These are phyloP conservation scores for Martiniozyma abietophila DNA, from an alignment of 805 yeast genomes.

Conservation along the genomic window DNA sequence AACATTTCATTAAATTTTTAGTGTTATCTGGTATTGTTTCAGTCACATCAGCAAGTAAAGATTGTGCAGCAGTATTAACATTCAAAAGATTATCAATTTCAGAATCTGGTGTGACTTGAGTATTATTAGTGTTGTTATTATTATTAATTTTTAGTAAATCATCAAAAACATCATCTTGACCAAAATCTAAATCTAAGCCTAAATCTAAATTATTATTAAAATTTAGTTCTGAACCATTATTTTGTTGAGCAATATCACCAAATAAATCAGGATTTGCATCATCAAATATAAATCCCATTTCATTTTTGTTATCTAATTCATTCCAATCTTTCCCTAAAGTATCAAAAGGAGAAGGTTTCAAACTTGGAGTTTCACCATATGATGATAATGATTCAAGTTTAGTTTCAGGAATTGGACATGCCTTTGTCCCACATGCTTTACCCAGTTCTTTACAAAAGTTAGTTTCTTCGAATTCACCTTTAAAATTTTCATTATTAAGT, in stretches of 20 bases:
- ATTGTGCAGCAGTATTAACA: too few species aligned
- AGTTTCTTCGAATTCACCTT: constrained; percentile 52
- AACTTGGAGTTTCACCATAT: background rate
- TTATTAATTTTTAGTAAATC: constrained; percentile 4
- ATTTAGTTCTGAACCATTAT: constrained; percentile 5
- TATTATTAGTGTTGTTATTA: constrained; percentile 8
- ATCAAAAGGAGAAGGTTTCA: constrained; percentile 6
- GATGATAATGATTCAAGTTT: constrained; percentile 1
- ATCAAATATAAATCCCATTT: constrained; percentile 11
- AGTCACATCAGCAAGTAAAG: too few species aligned
- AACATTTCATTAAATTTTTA: constrained; percentile 55
- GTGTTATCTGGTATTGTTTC: constrained; percentile 61
- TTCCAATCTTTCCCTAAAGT: constrained; percentile 1
- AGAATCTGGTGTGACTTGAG: constrained; percentile 21
- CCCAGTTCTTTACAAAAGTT: constrained; percentile 71
- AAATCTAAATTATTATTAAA: constrained; percentile 1
- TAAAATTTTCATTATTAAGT: constrained; percentile 18
- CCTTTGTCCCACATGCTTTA: constrained; percentile 75
- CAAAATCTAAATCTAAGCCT: constrained; percentile 9
- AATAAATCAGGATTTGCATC: constrained; percentile 5
- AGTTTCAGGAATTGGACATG: constrained; percentile 52
- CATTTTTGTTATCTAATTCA: constrained; percentile 6
- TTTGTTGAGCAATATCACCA: constrained; percentile 9
- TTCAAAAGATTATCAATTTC: constrained; percentile 24
- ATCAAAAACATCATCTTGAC: constrained; percentile 10